phyloP scores from a whole-genome alignment of 192 early-diverging fungal genomes.

The Coemansia biformis region DNA sequence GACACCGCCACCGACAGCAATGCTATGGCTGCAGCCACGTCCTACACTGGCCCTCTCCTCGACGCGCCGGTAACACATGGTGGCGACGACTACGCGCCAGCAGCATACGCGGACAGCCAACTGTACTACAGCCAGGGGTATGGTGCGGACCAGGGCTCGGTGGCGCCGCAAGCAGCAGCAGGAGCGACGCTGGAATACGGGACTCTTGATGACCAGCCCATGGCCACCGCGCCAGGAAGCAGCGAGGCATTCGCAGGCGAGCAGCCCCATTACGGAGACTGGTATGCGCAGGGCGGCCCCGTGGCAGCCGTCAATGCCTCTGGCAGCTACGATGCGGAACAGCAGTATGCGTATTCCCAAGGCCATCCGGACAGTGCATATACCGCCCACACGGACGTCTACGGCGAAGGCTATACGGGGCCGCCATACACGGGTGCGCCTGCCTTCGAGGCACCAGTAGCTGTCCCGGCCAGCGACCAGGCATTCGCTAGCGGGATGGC shows the following conservation, averaged over 20 bases:
- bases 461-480: no score
- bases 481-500: no score
- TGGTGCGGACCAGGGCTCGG: neutral
- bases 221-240: no score
- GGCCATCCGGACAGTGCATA: no score
- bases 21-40: neutral
- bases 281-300: slow-evolving; percentile 3
- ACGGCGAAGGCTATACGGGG: no score
- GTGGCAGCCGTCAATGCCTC: no score
- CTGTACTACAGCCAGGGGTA: neutral
- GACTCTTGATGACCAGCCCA: neutral
- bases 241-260: neutral
- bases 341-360: no score
- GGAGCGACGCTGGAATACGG: neutral
- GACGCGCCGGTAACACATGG: no score
- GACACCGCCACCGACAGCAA: neutral
- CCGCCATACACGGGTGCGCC: no score
- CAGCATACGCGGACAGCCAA: neutral
- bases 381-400: no score
- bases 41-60: no score
- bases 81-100: neutral
- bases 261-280: neutral
- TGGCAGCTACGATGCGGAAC: neutral
- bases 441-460: no score
- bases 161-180: neutral